Percentiles rank a stretch among this genome's conserved stretches.
Evolutionary conservation across 805 yeast species (phyloP).

Genomic region (Candida chauliodis): DNA sequence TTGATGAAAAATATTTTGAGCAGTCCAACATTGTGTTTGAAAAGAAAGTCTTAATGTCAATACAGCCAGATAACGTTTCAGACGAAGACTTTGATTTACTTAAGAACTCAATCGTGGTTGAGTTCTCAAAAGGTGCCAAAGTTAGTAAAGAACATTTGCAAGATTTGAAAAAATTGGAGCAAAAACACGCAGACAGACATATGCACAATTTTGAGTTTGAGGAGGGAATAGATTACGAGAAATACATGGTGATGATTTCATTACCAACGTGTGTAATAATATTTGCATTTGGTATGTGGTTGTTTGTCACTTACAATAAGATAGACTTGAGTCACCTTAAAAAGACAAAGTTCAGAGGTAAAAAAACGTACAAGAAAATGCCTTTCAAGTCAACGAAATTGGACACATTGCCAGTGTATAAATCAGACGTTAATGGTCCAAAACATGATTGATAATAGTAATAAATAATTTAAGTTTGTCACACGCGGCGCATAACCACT

Average conservation of each 20-base stretch:
- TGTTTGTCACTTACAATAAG: conserved; percentile 55
- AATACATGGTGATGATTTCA: conserved; percentile 61
- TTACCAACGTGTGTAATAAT: conserved; percentile 65
- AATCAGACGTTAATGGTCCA: conserved; percentile 13
- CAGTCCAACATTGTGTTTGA: conserved; percentile 36
- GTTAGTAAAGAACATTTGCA: conserved; percentile 46
- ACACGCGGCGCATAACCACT: no score
- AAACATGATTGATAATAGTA: conserved; percentile 11
- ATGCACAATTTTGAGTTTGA: conserved; percentile 28
- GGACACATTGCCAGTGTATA: conserved; percentile 32
- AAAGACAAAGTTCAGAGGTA: conserved; percentile 28
- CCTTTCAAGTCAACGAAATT: conserved; percentile 23
- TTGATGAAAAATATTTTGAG: conserved; percentile 61
- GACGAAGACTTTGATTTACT: conserved; percentile 65
- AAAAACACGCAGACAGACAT: conserved; percentile 19
- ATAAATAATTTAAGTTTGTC: no score
- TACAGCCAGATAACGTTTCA: conserved; percentile 66
- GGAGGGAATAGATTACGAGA: conserved; percentile 51
- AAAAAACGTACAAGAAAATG: conserved; percentile 26
- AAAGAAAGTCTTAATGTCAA: conserved; percentile 58
- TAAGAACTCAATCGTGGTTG: conserved; percentile 40
- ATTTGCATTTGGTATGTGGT: conserved; percentile 59
- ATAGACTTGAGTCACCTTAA: conserved; percentile 41
- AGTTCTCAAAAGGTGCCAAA: conserved; percentile 48
- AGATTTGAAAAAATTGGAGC: conserved; percentile 40